Conservation (phyloP, 176 grass and related monocot species). For the Oryza meyeriana region DNA sequence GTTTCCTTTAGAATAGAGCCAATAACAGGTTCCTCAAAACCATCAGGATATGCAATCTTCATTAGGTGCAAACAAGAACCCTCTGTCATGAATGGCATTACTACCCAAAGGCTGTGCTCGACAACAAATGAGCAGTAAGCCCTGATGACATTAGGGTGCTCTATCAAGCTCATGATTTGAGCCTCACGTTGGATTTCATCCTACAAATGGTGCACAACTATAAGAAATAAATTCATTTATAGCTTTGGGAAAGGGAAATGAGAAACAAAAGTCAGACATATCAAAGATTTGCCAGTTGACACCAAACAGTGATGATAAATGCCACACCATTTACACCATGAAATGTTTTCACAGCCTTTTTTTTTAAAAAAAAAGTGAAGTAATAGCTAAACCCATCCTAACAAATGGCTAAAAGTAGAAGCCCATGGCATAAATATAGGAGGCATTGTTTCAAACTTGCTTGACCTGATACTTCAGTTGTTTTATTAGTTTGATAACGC, state of each 20-base stretch:
- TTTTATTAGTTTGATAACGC: neutral
- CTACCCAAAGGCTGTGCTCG: constrained; percentile 83
- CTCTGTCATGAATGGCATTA: constrained; percentile 99
- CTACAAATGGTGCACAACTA: constrained; percentile 37
- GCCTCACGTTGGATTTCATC: constrained; percentile 93
- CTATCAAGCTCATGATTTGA: constrained; percentile 97
- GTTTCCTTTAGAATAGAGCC: constrained; percentile 95
- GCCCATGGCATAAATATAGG: neutral
- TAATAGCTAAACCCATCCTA: neutral
- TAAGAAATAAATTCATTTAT: constrained; percentile 26
- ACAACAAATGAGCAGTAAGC: constrained; percentile 94
- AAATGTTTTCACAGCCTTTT: neutral
- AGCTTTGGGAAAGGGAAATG: neutral
- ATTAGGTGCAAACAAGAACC: constrained; percentile 98
- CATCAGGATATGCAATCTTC: constrained; percentile 87
- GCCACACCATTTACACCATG: neutral
- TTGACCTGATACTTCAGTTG: neutral
- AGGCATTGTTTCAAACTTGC: neutral
- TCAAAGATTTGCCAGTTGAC: neutral
- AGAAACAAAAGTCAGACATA: neutral
- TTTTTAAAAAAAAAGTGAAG: neutral
- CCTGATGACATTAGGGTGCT: constrained; percentile 93
- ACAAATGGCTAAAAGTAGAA: constrained; percentile 8
- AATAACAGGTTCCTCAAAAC: constrained; percentile 91
- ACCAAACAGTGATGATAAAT: neutral